A percentile compares a stretch with the other conserved stretches of the same genome.
phyloP scores from a whole-genome alignment of 1,139 yeast genomes.

The Yamadazyma blattariae region DNA sequence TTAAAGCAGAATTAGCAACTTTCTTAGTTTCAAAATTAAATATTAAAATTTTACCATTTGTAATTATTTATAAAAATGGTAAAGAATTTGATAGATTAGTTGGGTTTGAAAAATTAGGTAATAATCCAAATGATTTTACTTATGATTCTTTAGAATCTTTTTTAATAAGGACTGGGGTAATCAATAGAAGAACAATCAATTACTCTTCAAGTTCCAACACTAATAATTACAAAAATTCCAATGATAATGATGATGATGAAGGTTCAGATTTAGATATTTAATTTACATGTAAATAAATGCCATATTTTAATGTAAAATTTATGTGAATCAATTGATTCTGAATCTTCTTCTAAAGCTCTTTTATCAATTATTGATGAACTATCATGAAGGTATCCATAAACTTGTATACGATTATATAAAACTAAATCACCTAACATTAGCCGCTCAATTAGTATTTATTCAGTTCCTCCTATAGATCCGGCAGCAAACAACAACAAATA shows the following conservation, averaged over 20 bases:
- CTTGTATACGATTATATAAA: conserved; percentile 10
- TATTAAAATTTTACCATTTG: conserved; percentile 69
- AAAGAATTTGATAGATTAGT: conserved; percentile 55
- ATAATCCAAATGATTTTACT: conserved; percentile 26
- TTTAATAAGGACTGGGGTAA: conserved; percentile 27
- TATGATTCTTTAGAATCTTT: conserved; percentile 47
- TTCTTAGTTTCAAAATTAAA: conserved; percentile 63
- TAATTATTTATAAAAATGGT: conserved; percentile 60
- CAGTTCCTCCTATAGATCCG: too few relatives aligned
- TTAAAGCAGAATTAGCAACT: conserved; percentile 68
- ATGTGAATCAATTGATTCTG: not conserved
- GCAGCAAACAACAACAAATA: too few relatives aligned
- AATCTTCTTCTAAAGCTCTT: not conserved
- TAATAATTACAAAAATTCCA: not conserved
- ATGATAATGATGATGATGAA: conserved; percentile 19
- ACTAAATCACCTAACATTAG: conserved; percentile 18
- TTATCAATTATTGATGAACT: not conserved
- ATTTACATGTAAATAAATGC: conserved; percentile 5
- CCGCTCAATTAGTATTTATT: too few relatives aligned
- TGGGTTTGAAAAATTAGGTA: conserved; percentile 64
- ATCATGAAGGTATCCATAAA: conserved; percentile 9
- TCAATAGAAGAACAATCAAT: conserved; percentile 33
- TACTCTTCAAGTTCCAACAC: conserved; percentile 10
- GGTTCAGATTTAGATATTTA: conserved; percentile 42
- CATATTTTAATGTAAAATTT: not conserved